Percentiles rank a stretch among this genome's conserved stretches.
phyloP scores from a whole-genome alignment of 164 flowering plant species.

The Berberis vulgaris region DNA sequence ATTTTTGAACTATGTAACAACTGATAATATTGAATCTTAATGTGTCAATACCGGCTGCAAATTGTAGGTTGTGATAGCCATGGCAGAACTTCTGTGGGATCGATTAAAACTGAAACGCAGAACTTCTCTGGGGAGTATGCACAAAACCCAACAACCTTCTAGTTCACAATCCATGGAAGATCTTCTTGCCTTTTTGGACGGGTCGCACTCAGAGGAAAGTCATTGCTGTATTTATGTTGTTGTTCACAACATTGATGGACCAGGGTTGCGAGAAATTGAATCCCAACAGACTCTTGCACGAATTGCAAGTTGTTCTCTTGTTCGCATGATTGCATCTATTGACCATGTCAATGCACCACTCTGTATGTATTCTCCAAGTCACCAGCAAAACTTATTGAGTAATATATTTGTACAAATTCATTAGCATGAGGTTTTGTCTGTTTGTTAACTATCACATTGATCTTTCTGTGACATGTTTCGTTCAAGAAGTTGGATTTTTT shows the following conservation, averaged over 20 bases:
- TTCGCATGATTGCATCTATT: slow-evolving; percentile 77
- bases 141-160: slow-evolving; percentile 58
- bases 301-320: slow-evolving; percentile 70
- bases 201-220: slow-evolving; percentile 30
- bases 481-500: no score
- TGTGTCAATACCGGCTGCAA: no score
- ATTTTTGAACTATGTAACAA: no score
- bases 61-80: slow-evolving; percentile 49
- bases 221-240: slow-evolving; percentile 58
- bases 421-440: no score
- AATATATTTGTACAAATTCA: no score
- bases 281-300: slow-evolving; percentile 76
- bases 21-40: no score
- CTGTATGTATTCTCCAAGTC: slow-evolving; percentile 36
- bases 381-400: no score
- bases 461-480: no score
- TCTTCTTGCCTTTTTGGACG: slow-evolving; percentile 61
- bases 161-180: slow-evolving; percentile 73
- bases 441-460: no score
- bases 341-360: slow-evolving; percentile 94
- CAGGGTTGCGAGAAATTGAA: slow-evolving; percentile 81
- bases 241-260: slow-evolving; percentile 92
- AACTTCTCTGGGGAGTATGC: slow-evolving; percentile 19
- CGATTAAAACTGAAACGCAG: slow-evolving; percentile 42
- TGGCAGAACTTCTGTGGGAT: slow-evolving; percentile 75